Evolutionary conservation across 192 early-diverging fungal species (phyloP), one percentile per base, ranked within the genome.

Genomic region (Coemansia sp.): DNA sequence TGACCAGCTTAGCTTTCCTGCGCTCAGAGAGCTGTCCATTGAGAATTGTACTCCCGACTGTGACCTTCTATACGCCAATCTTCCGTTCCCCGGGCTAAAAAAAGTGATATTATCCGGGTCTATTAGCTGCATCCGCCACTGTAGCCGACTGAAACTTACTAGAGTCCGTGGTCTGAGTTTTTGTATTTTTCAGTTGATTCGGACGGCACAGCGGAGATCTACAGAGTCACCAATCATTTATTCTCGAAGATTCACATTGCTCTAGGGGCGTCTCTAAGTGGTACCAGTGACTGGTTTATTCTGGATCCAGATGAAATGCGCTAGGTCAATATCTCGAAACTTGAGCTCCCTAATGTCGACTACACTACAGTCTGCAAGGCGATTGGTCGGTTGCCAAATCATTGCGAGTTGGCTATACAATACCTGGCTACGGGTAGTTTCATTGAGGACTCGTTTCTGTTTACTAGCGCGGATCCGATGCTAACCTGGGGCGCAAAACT

Each of bases 1-100:
- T 4, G 53, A 56, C 8, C 29, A 56, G 53, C 53, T 56, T 34
- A n/a, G 53, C 12, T 56, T 56, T 56, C 53, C 53, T 3, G 53
- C 29, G 16, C 30, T 56, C 0, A 56, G 5, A 15, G 2, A 34
- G 16, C 13, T 56, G 30, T 6, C 3, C 3, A 56, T 56, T 34
- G 15, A 1, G 0, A 4, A 56, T 13, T 56, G 53, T 13, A 56
- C 53, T n/a, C 29, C 53, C 11, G 53, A 56, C 30, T 53, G 50
- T 20, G 50, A 53, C 24, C 24, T 53, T 2, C 22, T 53, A 4
- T 53, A 53, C 9, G 27, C 27, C 9, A 27, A 22, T 11, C 3
- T 27, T 29, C 50, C 50, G 24, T 29, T 53, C 29, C 50, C 8
- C 13, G 10, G 4, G 27, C 24, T 53, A 18, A 10, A 22, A 10